Base-by-base conservation (phyloP, 208 protist species). In the Endotrypanum monterogeii region DNA sequence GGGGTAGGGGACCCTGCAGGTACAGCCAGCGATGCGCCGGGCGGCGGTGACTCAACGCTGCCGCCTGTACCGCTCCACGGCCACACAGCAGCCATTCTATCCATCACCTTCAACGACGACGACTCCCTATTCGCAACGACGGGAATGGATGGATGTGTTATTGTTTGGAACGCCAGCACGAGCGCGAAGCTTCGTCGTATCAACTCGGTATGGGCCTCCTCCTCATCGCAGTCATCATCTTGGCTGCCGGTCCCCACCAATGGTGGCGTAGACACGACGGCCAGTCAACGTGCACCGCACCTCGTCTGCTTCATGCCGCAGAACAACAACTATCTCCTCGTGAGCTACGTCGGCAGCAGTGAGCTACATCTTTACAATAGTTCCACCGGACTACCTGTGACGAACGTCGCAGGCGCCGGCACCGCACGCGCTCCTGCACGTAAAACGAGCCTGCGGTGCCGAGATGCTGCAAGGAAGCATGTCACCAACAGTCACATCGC, bases 251-350 rank as follows among this genome's bases (percentile, higher is more conserved):
- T 25, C 3, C n/a, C n/a, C 54, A 51, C 46, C 18, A 62, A 61
- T n/a, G 23, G 51, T 35, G 62, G 30, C 28, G 67, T 68, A 11
- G 35, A 51, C 14, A 18, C 32, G 4, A 30, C 57, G 20, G 61
- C 60, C 54, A 12, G 46, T 12, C 65, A 48, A 65, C 79, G 55
- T 8, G 74, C 78, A 7, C 86, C 86, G 35, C 58, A 70, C 25
- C 69, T 82, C 32, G 83, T 86, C 18, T 67, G 76, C 30, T 94
- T 94, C 69, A 86, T 89, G 78, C 86, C 89, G 9, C 73, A 82
- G 54, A 94, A 94, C 77, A 91, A 91, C 79, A 94, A 94, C 72
- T 94, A 90, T 67, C 58, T 90, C 25, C 74, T 94, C 25, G 86
- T 91, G 48, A 83, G 78, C 67, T 86, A 80, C 63, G 63, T 78